Percentiles rank a stretch among this genome's conserved stretches.
These are phyloP conservation scores for Penstemon barbatus DNA, from an alignment of 257 asterid genomes.

Conservation along the genomic window DNA sequence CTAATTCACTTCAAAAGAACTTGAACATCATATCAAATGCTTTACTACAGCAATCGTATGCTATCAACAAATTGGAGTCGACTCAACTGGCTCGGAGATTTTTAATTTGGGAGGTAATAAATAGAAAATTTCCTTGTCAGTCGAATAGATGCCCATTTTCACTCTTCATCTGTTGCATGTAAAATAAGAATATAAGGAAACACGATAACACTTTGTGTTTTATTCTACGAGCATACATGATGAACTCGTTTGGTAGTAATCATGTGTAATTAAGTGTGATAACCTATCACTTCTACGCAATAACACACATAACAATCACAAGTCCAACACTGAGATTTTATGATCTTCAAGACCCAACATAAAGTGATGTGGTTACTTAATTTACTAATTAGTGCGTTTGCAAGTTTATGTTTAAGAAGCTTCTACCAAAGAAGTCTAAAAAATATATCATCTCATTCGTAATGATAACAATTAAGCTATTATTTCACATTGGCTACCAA, in stretches of 20 bases:
- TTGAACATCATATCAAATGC: constrained; percentile 21
- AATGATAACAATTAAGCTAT: background rate
- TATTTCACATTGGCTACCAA: background rate
- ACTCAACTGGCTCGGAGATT: constrained; percentile 44
- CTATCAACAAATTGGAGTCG: constrained; percentile 44
- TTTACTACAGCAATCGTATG: constrained; percentile 38
- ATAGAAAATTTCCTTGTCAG: constrained; percentile 76
- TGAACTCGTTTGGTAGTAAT: too few species aligned
- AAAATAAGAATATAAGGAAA: constrained; percentile 14
- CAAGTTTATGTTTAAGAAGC: too few species aligned
- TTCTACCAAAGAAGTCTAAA: too few species aligned
- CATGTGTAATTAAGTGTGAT: too few species aligned
- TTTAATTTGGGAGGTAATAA: constrained; percentile 64
- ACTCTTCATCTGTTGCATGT: constrained; percentile 61
- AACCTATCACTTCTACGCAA: too few species aligned
- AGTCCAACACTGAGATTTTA: too few species aligned
- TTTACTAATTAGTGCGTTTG: too few species aligned
- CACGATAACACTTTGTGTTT: background rate
- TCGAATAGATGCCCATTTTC: constrained; percentile 58
- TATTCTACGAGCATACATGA: background rate
- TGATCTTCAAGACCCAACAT: too few species aligned
- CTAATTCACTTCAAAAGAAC: constrained; percentile 32
- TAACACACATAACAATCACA: too few species aligned
- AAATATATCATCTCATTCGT: too few species aligned
- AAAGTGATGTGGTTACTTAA: too few species aligned